These are phyloP conservation scores for Pyrus betulifolia DNA, from an alignment of 306 rosid species.

Conservation along the genomic window DNA sequence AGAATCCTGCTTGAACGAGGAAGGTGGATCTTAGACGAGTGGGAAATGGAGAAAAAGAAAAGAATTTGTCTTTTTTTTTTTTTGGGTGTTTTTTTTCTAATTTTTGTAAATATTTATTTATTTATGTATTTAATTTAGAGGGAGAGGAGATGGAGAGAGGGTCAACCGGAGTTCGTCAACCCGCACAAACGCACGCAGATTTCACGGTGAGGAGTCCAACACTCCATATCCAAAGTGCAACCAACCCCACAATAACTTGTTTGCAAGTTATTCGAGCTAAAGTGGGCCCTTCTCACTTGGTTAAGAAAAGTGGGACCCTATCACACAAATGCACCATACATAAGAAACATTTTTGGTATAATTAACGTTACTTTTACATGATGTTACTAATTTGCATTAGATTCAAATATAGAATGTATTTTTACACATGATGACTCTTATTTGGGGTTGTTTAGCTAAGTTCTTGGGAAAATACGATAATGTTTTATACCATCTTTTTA, in stretches of 20 bases:
- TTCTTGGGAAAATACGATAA: no score
- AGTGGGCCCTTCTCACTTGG: background rate
- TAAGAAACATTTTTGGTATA: no score
- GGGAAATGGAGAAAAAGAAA: background rate
- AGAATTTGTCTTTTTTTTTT: background rate
- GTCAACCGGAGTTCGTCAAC: background rate
- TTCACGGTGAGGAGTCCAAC: slow-evolving; percentile 11
- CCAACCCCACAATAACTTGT: background rate
- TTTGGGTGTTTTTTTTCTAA: background rate
- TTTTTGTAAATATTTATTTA: background rate
- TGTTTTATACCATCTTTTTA: no score
- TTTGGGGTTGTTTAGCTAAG: no score
- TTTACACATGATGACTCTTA: no score
- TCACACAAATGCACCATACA: no score
- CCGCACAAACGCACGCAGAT: slow-evolving; percentile 14
- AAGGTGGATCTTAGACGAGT: slow-evolving; percentile 16
- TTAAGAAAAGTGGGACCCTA: no score
- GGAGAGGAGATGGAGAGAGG: background rate
- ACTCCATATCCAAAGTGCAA: background rate
- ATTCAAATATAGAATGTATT: no score
- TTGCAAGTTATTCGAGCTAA: background rate
- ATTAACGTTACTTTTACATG: rapidly evolving
- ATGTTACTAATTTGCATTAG: no score
- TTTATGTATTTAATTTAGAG: background rate
- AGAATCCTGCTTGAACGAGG: slow-evolving; percentile 7